Conservation (phyloP, 208 protist species). For the Crithidia bombi region DNA sequence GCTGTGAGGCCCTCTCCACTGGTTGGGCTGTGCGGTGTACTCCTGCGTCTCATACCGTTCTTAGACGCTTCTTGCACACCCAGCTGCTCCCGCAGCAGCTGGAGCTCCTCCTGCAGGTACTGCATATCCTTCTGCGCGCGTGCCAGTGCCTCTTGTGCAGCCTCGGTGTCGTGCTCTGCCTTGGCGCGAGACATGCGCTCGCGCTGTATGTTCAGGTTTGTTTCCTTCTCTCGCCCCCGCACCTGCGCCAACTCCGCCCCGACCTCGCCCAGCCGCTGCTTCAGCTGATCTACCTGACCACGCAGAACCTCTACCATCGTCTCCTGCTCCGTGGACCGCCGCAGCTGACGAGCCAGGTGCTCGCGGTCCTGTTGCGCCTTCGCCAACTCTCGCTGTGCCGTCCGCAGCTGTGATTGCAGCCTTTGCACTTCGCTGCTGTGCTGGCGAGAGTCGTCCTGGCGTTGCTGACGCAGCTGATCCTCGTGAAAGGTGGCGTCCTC, state of each 20-base stretch:
- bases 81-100: conserved; percentile 43
- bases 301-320: conserved; percentile 53
- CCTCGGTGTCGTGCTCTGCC: conserved; percentile 40
- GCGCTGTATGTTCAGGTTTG: conserved; percentile 40
- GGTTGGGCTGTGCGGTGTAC: neutral
- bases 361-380: conserved; percentile 41
- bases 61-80: conserved; percentile 39
- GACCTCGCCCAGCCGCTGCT: conserved; percentile 67
- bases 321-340: conserved; percentile 44
- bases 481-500: conserved; percentile 49
- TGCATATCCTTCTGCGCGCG: conserved; percentile 33
- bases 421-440: conserved; percentile 43
- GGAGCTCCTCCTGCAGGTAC: conserved; percentile 51
- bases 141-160: conserved; percentile 25
- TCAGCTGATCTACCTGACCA: conserved; percentile 53
- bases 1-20: no score
- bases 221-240: conserved; percentile 49
- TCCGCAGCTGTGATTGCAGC: conserved; percentile 53
- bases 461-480: conserved; percentile 56
- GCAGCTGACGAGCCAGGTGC: conserved; percentile 46
- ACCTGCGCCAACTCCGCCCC: conserved; percentile 50
- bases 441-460: conserved; percentile 42
- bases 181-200: conserved; percentile 43
- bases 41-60: conserved; percentile 9
- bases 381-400: conserved; percentile 34